Percentiles rank a stretch among this genome's conserved stretches.
Conservation (phyloP, 129 eudicot species). For the Smallanthus sonchifolius region DNA sequence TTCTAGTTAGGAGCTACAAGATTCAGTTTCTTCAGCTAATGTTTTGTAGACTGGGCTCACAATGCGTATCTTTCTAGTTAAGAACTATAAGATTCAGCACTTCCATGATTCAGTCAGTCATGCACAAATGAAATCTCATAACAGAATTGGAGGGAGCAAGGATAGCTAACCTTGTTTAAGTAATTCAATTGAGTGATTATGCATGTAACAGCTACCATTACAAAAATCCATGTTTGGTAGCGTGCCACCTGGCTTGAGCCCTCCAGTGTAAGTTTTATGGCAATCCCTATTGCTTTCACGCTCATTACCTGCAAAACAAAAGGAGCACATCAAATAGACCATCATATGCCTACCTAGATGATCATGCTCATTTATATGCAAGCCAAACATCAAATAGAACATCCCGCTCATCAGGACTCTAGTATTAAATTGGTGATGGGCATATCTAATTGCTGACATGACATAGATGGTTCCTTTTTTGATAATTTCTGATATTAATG, state of each 20-base stretch:
- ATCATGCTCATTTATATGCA: background rate
- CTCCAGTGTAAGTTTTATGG: slow-evolving; percentile 73
- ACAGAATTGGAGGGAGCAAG: background rate
- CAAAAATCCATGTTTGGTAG: slow-evolving; percentile 75
- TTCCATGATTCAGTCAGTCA: no score
- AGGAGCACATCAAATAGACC: background rate
- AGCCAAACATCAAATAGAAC: background rate
- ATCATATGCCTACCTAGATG: background rate
- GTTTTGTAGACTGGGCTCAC: no score
- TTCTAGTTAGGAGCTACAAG: no score
- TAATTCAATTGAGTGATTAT: slow-evolving; percentile 68
- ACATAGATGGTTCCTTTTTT: no score
- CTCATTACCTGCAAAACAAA: slow-evolving; percentile 70
- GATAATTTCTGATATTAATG: no score
- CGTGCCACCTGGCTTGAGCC: slow-evolving; percentile 69
- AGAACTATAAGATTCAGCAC: no score
- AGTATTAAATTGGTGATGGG: background rate
- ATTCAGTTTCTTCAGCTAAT: no score
- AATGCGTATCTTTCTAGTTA: no score
- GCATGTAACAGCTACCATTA: slow-evolving; percentile 67
- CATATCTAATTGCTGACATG: background rate
- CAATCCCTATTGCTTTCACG: slow-evolving; percentile 76
- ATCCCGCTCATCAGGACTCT: background rate
- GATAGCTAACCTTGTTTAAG: slow-evolving; percentile 58
- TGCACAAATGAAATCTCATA: no score